A percentile compares a stretch with the other conserved stretches of the same genome.
Evolutionary conservation across 805 yeast genomes (phyloP).

Genomic region (Ogataea siamensis): DNA sequence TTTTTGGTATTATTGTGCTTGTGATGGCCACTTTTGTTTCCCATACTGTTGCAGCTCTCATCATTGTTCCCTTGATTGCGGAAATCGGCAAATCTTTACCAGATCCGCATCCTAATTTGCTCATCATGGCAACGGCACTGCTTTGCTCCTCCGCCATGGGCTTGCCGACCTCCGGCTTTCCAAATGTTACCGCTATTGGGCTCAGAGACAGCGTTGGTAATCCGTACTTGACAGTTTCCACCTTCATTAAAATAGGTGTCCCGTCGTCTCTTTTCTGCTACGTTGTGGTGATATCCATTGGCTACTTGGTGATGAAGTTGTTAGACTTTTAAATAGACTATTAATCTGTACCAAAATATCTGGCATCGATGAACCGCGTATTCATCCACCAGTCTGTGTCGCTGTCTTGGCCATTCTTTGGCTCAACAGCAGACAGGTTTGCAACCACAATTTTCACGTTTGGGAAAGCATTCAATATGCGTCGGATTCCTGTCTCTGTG

Average conservation of each 20-base stretch:
- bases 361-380: slow-evolving; percentile 67
- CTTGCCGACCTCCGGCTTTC: slow-evolving; percentile 95
- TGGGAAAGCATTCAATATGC: slow-evolving; percentile 75
- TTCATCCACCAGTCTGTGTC: slow-evolving; percentile 60
- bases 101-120: slow-evolving; percentile 79
- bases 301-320: slow-evolving; percentile 67
- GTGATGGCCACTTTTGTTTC: slow-evolving; percentile 92
- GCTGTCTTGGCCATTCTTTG: slow-evolving; percentile 23
- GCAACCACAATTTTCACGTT: slow-evolving; percentile 69
- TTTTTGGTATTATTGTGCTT: slow-evolving; percentile 79
- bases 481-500: slow-evolving; percentile 73
- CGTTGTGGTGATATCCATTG: slow-evolving; percentile 69
- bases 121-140: slow-evolving; percentile 63
- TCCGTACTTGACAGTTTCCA: slow-evolving; percentile 81
- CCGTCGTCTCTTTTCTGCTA: slow-evolving; percentile 82
- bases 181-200: slow-evolving; percentile 95
- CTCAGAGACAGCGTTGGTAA: slow-evolving; percentile 90
- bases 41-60: slow-evolving; percentile 95
- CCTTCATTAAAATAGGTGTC: slow-evolving; percentile 87
- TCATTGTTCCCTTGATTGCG: slow-evolving; percentile 83
- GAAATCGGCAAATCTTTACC: slow-evolving; percentile 79
- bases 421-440: slow-evolving; percentile 43
- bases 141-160: slow-evolving; percentile 97
- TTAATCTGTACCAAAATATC: slow-evolving; percentile 67
- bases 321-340: slow-evolving; percentile 41